A percentile compares a stretch with the other conserved stretches of the same genome.
Conservation (phyloP, 2,329 filamentous ascomycete genomes). For the Samsoniella hepiali region DNA sequence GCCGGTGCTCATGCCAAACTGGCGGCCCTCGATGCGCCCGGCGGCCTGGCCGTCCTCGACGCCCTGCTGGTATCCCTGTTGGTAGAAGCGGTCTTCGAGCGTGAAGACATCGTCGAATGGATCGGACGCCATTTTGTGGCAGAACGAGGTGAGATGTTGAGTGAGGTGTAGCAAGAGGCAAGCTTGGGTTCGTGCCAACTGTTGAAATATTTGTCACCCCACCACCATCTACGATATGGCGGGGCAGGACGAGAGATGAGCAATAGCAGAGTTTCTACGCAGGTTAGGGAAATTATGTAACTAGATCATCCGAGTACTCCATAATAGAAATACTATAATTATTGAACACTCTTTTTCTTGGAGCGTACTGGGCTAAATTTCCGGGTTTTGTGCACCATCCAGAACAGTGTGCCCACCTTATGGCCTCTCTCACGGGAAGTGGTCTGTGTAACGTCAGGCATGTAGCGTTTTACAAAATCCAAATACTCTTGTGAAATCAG, state of each 20-base stretch:
- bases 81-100: conserved; percentile 70
- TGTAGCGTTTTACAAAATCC: background rate
- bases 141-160: background rate
- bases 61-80: conserved; percentile 75
- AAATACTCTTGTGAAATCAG: background rate
- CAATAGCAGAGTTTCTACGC: background rate
- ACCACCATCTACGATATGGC: conserved; percentile 1
- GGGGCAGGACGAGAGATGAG: conserved; percentile 42
- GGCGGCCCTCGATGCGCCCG: conserved; percentile 82
- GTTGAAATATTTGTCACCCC: conserved; percentile 23
- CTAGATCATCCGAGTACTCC: too few species aligned
- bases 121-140: conserved; percentile 38
- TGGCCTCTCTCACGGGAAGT: too few species aligned
- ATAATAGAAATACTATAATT: background rate
- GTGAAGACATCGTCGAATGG: conserved; percentile 57
- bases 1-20: conserved; percentile 86
- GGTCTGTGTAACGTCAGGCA: background rate
- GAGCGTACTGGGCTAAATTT: too few species aligned
- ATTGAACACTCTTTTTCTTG: too few species aligned
- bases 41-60: conserved; percentile 70
- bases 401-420: too few species aligned
- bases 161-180: background rate
- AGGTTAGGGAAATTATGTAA: background rate
- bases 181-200: background rate
- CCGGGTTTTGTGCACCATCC: too few species aligned